These are phyloP conservation scores for Candida lessepsii DNA, from an alignment of 805 yeast genomes.

Conservation along the genomic window DNA sequence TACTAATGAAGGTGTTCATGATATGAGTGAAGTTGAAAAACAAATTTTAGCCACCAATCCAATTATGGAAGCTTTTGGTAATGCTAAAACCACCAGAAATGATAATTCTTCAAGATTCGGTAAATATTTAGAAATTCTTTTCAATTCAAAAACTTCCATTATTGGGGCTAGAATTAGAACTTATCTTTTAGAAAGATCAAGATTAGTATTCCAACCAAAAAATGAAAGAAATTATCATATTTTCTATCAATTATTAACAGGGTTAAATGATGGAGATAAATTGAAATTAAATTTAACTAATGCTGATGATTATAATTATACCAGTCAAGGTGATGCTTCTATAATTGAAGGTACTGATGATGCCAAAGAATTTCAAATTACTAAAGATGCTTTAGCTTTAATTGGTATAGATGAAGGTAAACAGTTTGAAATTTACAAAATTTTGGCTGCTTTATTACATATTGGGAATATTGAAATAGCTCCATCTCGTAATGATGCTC, in stretches of 20 bases:
- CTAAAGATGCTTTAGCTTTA: slow-evolving; percentile 71
- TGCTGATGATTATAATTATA: slow-evolving; percentile 71
- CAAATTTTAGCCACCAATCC: slow-evolving; percentile 97
- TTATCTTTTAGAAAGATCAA: slow-evolving; percentile 86
- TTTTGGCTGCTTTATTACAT: slow-evolving; percentile 86
- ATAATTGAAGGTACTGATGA: slow-evolving; percentile 79
- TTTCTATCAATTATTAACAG: slow-evolving; percentile 84
- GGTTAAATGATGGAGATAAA: slow-evolving; percentile 58
- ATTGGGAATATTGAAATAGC: slow-evolving; percentile 89
- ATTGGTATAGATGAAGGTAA: slow-evolving; percentile 66
- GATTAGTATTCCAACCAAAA: slow-evolving; percentile 89
- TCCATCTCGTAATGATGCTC: slow-evolving; percentile 81
- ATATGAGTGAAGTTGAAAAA: slow-evolving; percentile 88
- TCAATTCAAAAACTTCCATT: slow-evolving; percentile 70
- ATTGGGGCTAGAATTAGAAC: slow-evolving; percentile 95
- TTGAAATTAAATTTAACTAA: slow-evolving; percentile 56
- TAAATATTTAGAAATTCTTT: slow-evolving; percentile 87
- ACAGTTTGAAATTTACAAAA: slow-evolving; percentile 69
- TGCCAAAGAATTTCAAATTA: slow-evolving; percentile 68
- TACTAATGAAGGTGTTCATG: slow-evolving; percentile 34
- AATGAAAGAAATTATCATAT: slow-evolving; percentile 95
- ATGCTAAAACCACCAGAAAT: slow-evolving; percentile 95
- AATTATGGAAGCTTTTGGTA: slow-evolving; percentile 97
- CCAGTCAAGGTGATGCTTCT: slow-evolving; percentile 85
- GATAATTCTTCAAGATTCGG: slow-evolving; percentile 98